Percentiles rank a stretch among this genome's conserved stretches.
phyloP scores from a whole-genome alignment of 1,139 yeast genomes.

The Hansenula sp. region DNA sequence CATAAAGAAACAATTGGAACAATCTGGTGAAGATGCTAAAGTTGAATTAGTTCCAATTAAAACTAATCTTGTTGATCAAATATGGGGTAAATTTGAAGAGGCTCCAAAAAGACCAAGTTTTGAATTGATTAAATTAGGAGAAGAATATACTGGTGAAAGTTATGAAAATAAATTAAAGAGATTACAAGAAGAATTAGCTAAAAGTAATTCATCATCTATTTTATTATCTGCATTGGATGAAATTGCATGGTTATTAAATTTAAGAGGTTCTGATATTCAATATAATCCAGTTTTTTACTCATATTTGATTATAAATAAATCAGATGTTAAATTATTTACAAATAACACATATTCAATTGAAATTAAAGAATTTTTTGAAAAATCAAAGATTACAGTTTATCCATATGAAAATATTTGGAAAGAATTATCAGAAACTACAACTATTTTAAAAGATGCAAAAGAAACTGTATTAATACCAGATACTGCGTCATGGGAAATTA shows the following conservation, averaged over 20 bases:
- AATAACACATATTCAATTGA: conserved; percentile 35
- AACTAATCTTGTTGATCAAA: conserved; percentile 67
- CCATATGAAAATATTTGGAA: conserved; percentile 56
- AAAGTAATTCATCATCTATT: conserved; percentile 27
- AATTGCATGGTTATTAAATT: conserved; percentile 86
- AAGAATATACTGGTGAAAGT: conserved; percentile 45
- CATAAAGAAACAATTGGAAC: conserved; percentile 26
- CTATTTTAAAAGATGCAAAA: conserved; percentile 33
- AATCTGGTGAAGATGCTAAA: conserved; percentile 30
- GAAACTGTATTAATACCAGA: conserved; percentile 54
- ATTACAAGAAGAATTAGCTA: conserved; percentile 26
- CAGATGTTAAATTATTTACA: conserved; percentile 55
- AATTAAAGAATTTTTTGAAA: conserved; percentile 23
- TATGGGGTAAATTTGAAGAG: conserved; percentile 59
- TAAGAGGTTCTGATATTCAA: conserved; percentile 82
- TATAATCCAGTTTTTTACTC: conserved; percentile 91
- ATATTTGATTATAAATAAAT: conserved; percentile 58
- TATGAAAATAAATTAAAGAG: conserved; percentile 34
- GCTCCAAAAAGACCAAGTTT: conserved; percentile 43
- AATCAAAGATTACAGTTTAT: conserved; percentile 39
- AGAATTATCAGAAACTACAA: conserved; percentile 40
- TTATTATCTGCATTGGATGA: conserved; percentile 68
- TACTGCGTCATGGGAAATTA: conserved; percentile 78
- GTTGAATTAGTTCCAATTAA: conserved; percentile 60
- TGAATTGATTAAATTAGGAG: conserved; percentile 40